These are phyloP conservation scores for Teunomyces pallodes DNA, from an alignment of 805 yeast genomes.

Conservation along the genomic window DNA sequence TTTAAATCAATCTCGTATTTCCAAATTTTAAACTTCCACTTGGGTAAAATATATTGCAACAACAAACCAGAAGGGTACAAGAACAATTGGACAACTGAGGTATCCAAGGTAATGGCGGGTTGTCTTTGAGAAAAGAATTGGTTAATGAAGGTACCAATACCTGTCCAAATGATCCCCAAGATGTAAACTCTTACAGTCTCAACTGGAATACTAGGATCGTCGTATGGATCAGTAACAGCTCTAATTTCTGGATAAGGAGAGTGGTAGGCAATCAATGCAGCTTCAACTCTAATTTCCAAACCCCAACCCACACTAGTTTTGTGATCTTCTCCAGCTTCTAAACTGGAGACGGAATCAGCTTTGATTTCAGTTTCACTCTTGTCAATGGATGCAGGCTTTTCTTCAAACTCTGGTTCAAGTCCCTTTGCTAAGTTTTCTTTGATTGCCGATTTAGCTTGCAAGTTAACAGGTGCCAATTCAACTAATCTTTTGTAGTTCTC, in stretches of 20 bases:
- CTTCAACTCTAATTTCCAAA: slow-evolving; percentile 35
- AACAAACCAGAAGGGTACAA: slow-evolving; percentile 45
- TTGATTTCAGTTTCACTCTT: background rate
- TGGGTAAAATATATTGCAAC: slow-evolving; percentile 34
- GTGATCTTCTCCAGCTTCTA: background rate
- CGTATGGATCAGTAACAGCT: slow-evolving; percentile 39
- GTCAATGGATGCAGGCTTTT: background rate
- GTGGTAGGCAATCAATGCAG: slow-evolving; percentile 36
- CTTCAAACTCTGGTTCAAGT: background rate
- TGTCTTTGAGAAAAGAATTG: slow-evolving; percentile 55
- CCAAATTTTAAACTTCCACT: slow-evolving; percentile 17
- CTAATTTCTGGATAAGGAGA: slow-evolving; percentile 43
- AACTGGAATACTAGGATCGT: slow-evolving; percentile 29
- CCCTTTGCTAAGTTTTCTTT: background rate
- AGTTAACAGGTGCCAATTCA: slow-evolving; percentile 1
- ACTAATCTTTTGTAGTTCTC: slow-evolving; percentile 22
- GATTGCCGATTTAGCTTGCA: background rate
- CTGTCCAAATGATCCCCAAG: slow-evolving; percentile 53
- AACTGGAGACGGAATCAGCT: background rate
- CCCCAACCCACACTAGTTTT: slow-evolving; percentile 26
- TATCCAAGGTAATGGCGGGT: slow-evolving; percentile 45
- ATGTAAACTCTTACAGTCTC: slow-evolving; percentile 52
- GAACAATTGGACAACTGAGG: slow-evolving; percentile 47
- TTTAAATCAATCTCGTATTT: slow-evolving; percentile 30
- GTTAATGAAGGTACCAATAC: slow-evolving; percentile 53